Evolutionary conservation across 2,329 filamentous ascomycete genomes (phyloP).

Genomic region (Fonsecaea monophora): DNA sequence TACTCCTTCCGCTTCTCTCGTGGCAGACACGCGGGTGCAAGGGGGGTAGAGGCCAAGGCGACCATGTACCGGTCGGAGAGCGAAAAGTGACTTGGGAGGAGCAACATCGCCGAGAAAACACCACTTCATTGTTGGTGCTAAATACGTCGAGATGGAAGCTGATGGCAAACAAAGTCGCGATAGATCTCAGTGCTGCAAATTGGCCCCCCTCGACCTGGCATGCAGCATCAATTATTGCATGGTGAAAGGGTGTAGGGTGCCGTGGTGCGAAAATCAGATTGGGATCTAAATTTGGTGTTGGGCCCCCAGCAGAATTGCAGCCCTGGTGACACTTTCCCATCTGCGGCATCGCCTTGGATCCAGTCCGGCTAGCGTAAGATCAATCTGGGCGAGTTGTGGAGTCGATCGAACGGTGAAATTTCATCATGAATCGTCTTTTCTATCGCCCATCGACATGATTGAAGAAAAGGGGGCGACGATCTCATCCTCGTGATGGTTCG

Average conservation of each 20-base stretch:
- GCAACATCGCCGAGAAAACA: slow-evolving; percentile 3
- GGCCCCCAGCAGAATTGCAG: slow-evolving; percentile 22
- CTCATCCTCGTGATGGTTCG: neutral
- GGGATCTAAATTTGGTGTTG: slow-evolving; percentile 27
- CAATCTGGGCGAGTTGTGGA: slow-evolving; percentile 5
- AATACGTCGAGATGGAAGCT: neutral
- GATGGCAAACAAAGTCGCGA: neutral
- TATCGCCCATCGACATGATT: neutral
- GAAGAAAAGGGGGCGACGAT: slow-evolving; percentile 1
- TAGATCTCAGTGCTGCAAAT: neutral
- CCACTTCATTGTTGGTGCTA: neutral
- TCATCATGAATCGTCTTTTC: slow-evolving; percentile 1
- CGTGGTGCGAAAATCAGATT: neutral
- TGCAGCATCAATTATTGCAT: slow-evolving; percentile 4
- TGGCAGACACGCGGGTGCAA: neutral
- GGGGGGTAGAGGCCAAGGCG: neutral
- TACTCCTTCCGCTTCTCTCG: slow-evolving; percentile 1
- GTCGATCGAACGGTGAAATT: slow-evolving; percentile 3
- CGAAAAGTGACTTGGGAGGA: slow-evolving; percentile 1
- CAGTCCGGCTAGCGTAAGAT: slow-evolving; percentile 11
- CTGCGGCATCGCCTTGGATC: slow-evolving; percentile 9
- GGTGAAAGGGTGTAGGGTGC: neutral
- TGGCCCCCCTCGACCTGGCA: neutral
- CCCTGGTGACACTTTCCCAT: neutral
- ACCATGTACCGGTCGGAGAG: neutral